Base-by-base conservation (phyloP, 768 basidiomycete species). In the Leccinum boreale region DNA sequence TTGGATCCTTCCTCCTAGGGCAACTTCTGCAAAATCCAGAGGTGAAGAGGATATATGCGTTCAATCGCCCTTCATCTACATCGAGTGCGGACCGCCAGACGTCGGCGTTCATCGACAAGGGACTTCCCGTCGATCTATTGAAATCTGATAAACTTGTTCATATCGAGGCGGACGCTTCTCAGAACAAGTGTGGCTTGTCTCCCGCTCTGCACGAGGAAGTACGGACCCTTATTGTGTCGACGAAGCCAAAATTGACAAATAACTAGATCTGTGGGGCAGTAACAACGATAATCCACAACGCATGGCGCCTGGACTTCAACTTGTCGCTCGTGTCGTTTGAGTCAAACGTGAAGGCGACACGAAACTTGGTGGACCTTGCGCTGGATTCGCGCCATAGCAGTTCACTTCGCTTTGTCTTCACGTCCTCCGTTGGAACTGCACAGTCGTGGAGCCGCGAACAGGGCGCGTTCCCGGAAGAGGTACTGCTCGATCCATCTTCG, bases 261-360 rank as follows among this genome's bases (percentile, higher is more conserved):
- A 19, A 46, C 17, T 29, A 67, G 68, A 28, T 70, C 44, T 58
- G 56, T 8, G 44, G 58, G 3, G 56, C 62, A 1, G 66, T 76
- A 10, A 71, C 69, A 2, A 56, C 63, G 69, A 55, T 76, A 26
- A 68, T 77, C 4, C 60, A 61, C 23, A 57, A 52, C n/a, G 60
- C 60, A 8, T 61, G 60, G 60, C 39, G 60, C 3, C 65, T 80
- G 4, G 71, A 80, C 50, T 79, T 79, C 60, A 78, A 79, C 36
- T 58, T 74, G 6, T 65, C 73, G 0, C 62, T 79, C 3, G 33
- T 58, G 0, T 77, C 77, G 1, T 78, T 73, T 52, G 74, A 79
- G 53, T 61, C 72, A 0, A 70, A 74, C 42, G 56, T 80, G 36
- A 68, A 65, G 1, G 74, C 73, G 5, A 69, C 67, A 3, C 57